phyloP scores from a whole-genome alignment of 768 basidiomycete genomes.

The Russula foetens region DNA sequence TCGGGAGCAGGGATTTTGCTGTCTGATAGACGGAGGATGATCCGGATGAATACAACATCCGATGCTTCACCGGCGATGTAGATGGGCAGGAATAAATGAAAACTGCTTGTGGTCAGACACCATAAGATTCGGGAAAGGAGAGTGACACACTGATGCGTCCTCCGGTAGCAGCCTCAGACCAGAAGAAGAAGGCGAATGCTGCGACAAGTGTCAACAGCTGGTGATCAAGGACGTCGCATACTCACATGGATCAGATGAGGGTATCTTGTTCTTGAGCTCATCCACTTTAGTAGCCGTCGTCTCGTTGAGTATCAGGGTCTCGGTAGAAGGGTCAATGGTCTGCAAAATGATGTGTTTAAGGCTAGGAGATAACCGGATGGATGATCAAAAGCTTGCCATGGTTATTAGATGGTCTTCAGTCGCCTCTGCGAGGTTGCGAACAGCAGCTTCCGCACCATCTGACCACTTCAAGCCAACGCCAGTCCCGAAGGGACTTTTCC shows the following conservation, averaged over 20 bases:
- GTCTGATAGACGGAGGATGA: conserved; percentile 47
- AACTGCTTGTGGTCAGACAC: conserved; percentile 34
- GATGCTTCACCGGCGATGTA: conserved; percentile 67
- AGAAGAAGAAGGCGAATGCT: conserved; percentile 61
- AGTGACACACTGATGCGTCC: conserved; percentile 51
- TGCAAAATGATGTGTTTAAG: conserved; percentile 24
- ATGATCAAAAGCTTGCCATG: conserved; percentile 40
- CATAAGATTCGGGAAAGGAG: neutral
- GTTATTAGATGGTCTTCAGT: conserved; percentile 49
- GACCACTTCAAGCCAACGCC: conserved; percentile 64
- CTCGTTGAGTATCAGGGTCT: conserved; percentile 45
- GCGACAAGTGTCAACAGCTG: conserved; percentile 10
- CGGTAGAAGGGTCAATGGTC: conserved; percentile 60
- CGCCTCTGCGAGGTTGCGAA: conserved; percentile 45
- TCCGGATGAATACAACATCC: conserved; percentile 85
- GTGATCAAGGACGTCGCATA: conserved; percentile 3
- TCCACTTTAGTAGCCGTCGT: conserved; percentile 34
- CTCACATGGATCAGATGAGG: conserved; percentile 49
- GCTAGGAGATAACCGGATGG: neutral
- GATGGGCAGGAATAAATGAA: conserved; percentile 93
- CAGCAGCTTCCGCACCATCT: conserved; percentile 52
- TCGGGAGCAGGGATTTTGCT: conserved; percentile 44
- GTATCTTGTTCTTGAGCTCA: conserved; percentile 41
- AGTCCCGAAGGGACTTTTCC: conserved; percentile 48
- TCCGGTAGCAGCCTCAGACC: conserved; percentile 42